Percentiles rank a stretch among this genome's conserved stretches.
Evolutionary conservation across 768 basidiomycete species (phyloP).

Genomic region (Paxillus ammoniavirescens): DNA sequence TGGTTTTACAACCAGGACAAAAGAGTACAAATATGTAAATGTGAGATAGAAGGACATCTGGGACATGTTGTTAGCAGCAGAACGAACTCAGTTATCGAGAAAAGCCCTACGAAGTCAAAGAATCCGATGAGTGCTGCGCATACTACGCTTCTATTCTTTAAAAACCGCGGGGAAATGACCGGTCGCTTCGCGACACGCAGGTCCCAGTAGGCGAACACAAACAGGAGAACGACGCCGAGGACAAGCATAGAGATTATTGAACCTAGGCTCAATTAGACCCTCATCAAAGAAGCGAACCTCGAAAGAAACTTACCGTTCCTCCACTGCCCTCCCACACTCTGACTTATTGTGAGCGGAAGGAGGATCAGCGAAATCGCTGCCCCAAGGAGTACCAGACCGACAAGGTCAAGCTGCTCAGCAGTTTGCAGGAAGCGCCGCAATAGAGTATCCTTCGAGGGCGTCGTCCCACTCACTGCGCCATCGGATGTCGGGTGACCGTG

Average conservation of each 20-base stretch:
- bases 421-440: constrained; percentile 14
- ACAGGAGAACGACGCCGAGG: constrained; percentile 44
- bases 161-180: constrained; percentile 59
- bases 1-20: constrained; percentile 51
- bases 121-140: constrained; percentile 61
- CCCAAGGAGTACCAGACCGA: constrained; percentile 53
- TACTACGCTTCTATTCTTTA: constrained; percentile 56
- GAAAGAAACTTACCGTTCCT: constrained; percentile 40
- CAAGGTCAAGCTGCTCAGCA: constrained; percentile 41
- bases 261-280: constrained; percentile 28
- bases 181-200: constrained; percentile 52
- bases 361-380: constrained; percentile 50
- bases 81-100: background rate
- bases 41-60: constrained; percentile 68
- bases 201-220: constrained; percentile 46
- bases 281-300: background rate
- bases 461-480: background rate
- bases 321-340: constrained; percentile 40
- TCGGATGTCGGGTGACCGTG: background rate
- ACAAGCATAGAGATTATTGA: constrained; percentile 53
- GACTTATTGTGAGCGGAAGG: constrained; percentile 51
- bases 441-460: background rate
- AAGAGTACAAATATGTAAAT: constrained; percentile 72
- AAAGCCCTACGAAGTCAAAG: constrained; percentile 50
- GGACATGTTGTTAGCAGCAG: background rate